Conservation (phyloP, 805 yeast species). For the Candida sakaeoensis region DNA sequence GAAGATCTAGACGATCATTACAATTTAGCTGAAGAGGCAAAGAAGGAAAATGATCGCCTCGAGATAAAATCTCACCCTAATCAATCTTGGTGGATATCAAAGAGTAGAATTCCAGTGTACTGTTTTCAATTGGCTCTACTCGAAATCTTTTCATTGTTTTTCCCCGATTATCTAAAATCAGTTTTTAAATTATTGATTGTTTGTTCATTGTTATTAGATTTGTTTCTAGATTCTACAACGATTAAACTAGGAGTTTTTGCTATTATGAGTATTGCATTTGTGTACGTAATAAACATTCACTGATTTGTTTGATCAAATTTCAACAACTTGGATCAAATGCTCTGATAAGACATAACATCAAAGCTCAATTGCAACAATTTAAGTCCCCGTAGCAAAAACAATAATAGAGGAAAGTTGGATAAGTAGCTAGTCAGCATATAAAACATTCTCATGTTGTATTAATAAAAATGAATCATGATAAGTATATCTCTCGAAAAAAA, state of each 20-base stretch:
- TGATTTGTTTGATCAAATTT: neutral
- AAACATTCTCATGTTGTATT: no score
- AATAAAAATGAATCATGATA: no score
- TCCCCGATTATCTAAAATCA: constrained; percentile 5
- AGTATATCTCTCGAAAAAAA: no score
- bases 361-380: no score
- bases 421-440: no score
- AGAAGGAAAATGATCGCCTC: no score
- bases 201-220: neutral
- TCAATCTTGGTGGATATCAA: neutral
- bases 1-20: constrained; percentile 10
- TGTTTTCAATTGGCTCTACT: constrained; percentile 6
- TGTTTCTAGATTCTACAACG: neutral
- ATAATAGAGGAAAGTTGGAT: no score
- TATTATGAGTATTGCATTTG: neutral
- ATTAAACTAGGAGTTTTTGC: neutral
- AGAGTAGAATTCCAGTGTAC: constrained; percentile 1
- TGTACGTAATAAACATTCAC: neutral
- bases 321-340: no score
- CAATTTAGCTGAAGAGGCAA: constrained; percentile 7
- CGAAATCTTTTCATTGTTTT: constrained; percentile 6
- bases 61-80: no score
- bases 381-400: no score
- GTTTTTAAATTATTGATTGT: constrained; percentile 3
- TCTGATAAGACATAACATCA: no score